Evolutionary conservation across 495 filamentous ascomycete genomes (phyloP).

Genomic region (Zalerion maritima): DNA sequence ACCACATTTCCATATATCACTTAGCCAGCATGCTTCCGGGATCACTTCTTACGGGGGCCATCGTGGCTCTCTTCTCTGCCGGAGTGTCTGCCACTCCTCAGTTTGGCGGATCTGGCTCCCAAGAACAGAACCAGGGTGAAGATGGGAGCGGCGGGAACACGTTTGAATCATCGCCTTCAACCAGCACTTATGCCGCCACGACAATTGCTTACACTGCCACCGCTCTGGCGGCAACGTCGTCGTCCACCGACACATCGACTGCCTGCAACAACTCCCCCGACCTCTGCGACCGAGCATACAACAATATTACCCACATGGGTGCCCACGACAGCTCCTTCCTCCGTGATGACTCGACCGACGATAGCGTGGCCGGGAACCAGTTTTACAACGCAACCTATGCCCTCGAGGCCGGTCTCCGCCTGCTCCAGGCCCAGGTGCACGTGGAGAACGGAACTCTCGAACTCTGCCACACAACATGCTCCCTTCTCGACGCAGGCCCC

Average conservation of each 20-base stretch:
- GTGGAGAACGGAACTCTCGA: slow-evolving; percentile 31
- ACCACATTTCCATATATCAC: too few relatives aligned
- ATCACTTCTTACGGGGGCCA: too few relatives aligned
- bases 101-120: too few relatives aligned
- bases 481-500: slow-evolving; percentile 48
- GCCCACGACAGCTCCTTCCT: slow-evolving; percentile 58
- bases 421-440: slow-evolving; percentile 59
- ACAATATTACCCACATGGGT: slow-evolving; percentile 52
- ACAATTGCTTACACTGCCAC: slow-evolving; percentile 7
- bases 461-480: slow-evolving; percentile 53
- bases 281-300: slow-evolving; percentile 47
- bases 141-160: too few relatives aligned
- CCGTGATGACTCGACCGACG: slow-evolving; percentile 32
- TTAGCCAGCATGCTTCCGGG: too few relatives aligned
- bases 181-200: slow-evolving; percentile 1
- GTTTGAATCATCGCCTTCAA: slow-evolving; percentile 1
- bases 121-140: too few relatives aligned
- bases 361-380: slow-evolving; percentile 49
- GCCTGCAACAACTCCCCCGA: slow-evolving; percentile 54
- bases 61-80: too few relatives aligned
- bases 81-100: too few relatives aligned
- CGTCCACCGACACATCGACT: slow-evolving; percentile 7
- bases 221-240: slow-evolving; percentile 6
- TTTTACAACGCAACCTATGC: slow-evolving; percentile 49
- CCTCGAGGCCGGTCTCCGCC: slow-evolving; percentile 51